Percentiles rank a stretch among this genome's conserved stretches.
Evolutionary conservation across 306 rosid genomes (phyloP).

Genomic region (Lathyrus aphaca): DNA sequence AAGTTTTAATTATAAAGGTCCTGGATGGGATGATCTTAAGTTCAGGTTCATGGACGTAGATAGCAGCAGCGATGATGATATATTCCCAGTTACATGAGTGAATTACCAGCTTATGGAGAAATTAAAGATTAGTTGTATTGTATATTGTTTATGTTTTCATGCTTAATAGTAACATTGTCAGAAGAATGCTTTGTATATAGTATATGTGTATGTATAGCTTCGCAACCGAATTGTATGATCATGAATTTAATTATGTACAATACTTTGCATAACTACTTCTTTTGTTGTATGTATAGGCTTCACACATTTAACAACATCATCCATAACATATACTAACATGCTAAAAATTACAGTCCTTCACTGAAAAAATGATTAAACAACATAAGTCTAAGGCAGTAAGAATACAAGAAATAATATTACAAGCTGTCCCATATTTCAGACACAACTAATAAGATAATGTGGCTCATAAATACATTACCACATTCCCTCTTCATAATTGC

Average conservation of each 20-base stretch:
- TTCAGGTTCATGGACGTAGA: constrained; percentile 65
- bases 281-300: no score
- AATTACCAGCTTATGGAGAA: constrained; percentile 34
- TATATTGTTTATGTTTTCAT: constrained; percentile 44
- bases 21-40: constrained; percentile 72
- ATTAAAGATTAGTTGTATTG: constrained; percentile 45
- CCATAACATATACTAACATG: constrained; percentile 18
- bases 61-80: constrained; percentile 47
- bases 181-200: constrained; percentile 32
- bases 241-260: constrained; percentile 37
- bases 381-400: background rate
- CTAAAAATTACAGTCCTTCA: constrained; percentile 22
- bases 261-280: constrained; percentile 23
- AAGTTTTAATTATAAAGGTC: constrained; percentile 70
- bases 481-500: constrained; percentile 15
- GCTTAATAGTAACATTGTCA: constrained; percentile 23
- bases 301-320: background rate
- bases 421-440: background rate
- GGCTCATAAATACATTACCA: constrained; percentile 23
- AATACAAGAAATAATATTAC: constrained; percentile 28
- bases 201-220: constrained; percentile 29
- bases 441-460: constrained; percentile 18
- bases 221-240: constrained; percentile 35
- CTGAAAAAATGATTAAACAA: background rate
- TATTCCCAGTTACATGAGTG: constrained; percentile 60